Percentiles rank a stretch among this genome's conserved stretches.
phyloP scores from a whole-genome alignment of 768 basidiomycete genomes.

The Phaffia australis region DNA sequence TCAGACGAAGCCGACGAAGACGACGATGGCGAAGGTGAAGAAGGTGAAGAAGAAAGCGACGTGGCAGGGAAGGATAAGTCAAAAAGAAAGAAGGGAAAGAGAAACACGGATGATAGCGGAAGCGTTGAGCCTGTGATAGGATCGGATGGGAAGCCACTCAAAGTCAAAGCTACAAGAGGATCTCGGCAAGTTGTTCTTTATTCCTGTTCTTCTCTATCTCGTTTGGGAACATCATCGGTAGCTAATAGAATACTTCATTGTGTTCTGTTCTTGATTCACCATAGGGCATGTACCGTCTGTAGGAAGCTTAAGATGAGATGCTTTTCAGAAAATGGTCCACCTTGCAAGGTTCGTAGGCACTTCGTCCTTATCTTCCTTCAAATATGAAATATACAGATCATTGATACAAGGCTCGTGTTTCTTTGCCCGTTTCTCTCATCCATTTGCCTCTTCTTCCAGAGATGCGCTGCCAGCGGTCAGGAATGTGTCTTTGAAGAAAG shows the following conservation, averaged over 20 bases:
- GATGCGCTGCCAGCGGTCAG: conserved; percentile 49
- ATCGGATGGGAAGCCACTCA: conserved; percentile 15
- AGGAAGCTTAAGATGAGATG: conserved; percentile 89
- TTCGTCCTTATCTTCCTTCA: neutral
- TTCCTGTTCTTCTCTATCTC: neutral
- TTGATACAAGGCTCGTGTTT: too few relatives aligned
- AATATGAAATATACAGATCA: neutral
- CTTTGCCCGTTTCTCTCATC: too few relatives aligned
- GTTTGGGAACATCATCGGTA: neutral
- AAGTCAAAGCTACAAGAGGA: conserved; percentile 22
- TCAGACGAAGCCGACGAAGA: conserved; percentile 4
- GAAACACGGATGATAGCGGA: neutral
- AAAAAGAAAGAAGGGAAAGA: conserved; percentile 6
- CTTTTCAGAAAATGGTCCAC: conserved; percentile 75
- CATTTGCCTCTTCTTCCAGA: conserved; percentile 29
- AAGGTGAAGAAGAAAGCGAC: neutral
- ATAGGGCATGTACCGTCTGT: conserved; percentile 81
- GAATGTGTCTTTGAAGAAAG: conserved; percentile 96
- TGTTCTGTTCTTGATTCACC: neutral
- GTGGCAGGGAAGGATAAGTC: neutral
- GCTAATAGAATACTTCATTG: neutral
- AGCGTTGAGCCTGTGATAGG: conserved; percentile 11
- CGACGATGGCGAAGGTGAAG: conserved; percentile 1
- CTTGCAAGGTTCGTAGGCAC: conserved; percentile 53
- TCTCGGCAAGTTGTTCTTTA: conserved; percentile 8